These are phyloP conservation scores for Millerozyma miso DNA, from an alignment of 805 yeast genomes.

Conservation along the genomic window DNA sequence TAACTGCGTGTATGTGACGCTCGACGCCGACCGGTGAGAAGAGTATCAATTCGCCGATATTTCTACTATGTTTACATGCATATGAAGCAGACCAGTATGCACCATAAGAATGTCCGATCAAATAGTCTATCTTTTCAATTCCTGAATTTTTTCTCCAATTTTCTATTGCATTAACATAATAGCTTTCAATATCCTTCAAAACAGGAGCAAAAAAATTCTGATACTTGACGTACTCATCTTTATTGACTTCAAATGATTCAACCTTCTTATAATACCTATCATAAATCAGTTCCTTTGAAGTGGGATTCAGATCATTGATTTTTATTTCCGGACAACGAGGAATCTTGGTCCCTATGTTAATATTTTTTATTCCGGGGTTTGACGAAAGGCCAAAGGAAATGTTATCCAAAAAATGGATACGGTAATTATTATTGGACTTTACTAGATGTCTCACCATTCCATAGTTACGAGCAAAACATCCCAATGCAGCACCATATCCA, in stretches of 20 bases:
- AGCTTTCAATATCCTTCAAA: constrained; percentile 45
- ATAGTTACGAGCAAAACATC: constrained; percentile 54
- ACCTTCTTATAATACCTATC: constrained; percentile 39
- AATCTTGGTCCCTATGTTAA: constrained; percentile 13
- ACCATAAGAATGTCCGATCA: constrained; percentile 78
- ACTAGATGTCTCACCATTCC: constrained; percentile 32
- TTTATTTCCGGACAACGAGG: constrained; percentile 18
- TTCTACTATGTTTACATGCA: constrained; percentile 52
- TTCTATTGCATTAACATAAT: constrained; percentile 59
- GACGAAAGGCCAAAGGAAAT: constrained; percentile 51
- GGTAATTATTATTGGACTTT: constrained; percentile 32
- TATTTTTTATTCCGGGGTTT: constrained; percentile 32
- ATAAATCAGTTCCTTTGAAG: constrained; percentile 25
- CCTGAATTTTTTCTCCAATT: constrained; percentile 53
- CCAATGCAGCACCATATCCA: constrained; percentile 55
- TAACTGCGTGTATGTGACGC: constrained; percentile 57
- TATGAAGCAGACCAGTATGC: constrained; percentile 69
- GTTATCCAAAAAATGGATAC: constrained; percentile 48
- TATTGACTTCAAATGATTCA: constrained; percentile 28
- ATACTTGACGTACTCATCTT: constrained; percentile 23
- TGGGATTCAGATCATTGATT: constrained; percentile 23
- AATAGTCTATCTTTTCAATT: constrained; percentile 50
- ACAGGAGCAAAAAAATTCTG: constrained; percentile 33
- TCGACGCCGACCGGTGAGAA: constrained; percentile 81
- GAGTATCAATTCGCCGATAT: constrained; percentile 51